Percentiles rank a stretch among this genome's conserved stretches.
phyloP scores from a whole-genome alignment of 805 yeast genomes.

The Lipomyces kockii region DNA sequence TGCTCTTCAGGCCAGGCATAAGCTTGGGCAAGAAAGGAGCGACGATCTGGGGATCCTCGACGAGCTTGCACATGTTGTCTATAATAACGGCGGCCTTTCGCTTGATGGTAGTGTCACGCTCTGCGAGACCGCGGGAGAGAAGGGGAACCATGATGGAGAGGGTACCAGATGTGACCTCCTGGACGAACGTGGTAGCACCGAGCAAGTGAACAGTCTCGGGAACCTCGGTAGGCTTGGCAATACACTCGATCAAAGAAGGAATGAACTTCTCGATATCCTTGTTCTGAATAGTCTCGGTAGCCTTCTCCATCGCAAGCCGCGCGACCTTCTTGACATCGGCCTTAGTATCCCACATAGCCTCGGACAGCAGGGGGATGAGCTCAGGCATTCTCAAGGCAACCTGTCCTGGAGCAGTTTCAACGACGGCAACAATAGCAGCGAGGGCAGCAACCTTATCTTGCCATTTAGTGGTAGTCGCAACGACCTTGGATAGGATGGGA shows the following conservation, averaged over 20 bases:
- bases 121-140: slow-evolving; percentile 98
- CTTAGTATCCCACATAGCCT: slow-evolving; percentile 99
- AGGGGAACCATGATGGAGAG: slow-evolving; percentile 99
- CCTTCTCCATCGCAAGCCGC: slow-evolving; percentile 90
- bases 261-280: slow-evolving; percentile 99
- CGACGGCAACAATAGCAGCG: slow-evolving; percentile 82
- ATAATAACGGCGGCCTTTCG: slow-evolving; percentile 99
- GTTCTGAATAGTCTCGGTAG: slow-evolving; percentile 98
- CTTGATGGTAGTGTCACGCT: slow-evolving; percentile 99
- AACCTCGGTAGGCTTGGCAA: slow-evolving; percentile 94
- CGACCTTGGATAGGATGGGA: slow-evolving; percentile 74
- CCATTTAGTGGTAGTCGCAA: slow-evolving; percentile 82
- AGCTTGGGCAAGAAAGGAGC: slow-evolving; percentile 97
- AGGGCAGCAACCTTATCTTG: slow-evolving; percentile 94
- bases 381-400: slow-evolving; percentile 99
- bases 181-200: slow-evolving; percentile 99
- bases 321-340: slow-evolving; percentile 97
- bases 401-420: slow-evolving; percentile 93
- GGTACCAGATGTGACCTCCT: slow-evolving; percentile 99
- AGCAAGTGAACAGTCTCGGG: slow-evolving; percentile 98
- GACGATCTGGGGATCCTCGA: slow-evolving; percentile 99
- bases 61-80: slow-evolving; percentile 99
- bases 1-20: slow-evolving; percentile 93
- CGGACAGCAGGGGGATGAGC: slow-evolving; percentile 96
- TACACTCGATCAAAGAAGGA: slow-evolving; percentile 96